Evolutionary conservation across 169 alveolate species (phyloP).

Genomic region (Fabrea salina): DNA sequence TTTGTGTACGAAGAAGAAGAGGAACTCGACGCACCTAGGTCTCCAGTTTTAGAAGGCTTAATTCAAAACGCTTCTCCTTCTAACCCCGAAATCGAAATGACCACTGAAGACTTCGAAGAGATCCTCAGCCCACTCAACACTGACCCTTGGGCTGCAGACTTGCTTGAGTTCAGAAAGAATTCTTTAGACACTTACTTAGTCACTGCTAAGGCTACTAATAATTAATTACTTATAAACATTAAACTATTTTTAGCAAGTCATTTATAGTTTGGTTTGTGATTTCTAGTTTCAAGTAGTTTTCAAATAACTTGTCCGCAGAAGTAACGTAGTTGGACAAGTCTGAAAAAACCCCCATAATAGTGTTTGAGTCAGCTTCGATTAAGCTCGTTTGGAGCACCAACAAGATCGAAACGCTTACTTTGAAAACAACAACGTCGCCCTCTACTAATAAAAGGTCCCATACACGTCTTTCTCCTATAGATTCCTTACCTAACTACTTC

Average conservation of each 20-base stretch:
- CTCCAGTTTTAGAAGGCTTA: too few relatives aligned
- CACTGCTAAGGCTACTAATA: too few relatives aligned
- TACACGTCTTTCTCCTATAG: constrained; percentile 34
- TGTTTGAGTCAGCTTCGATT: neutral
- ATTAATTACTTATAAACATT: too few relatives aligned
- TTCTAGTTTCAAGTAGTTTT: too few relatives aligned
- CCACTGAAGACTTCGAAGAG: neutral
- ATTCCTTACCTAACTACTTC: constrained; percentile 28
- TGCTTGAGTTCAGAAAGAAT: neutral
- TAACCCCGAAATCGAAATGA: neutral
- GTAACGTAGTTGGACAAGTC: too few relatives aligned
- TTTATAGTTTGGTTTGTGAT: too few relatives aligned
- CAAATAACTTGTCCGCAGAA: too few relatives aligned
- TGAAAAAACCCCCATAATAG: too few relatives aligned
- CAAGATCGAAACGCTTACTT: constrained; percentile 40
- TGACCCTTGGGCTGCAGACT: neutral
- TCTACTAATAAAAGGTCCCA: constrained; percentile 35
- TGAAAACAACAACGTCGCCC: constrained; percentile 42
- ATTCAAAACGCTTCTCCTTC: constrained; percentile 16
- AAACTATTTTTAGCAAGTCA: too few relatives aligned
- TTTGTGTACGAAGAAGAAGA: neutral
- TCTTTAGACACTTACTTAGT: too few relatives aligned
- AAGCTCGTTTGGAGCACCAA: constrained; percentile 20
- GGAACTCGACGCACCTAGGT: too few relatives aligned
- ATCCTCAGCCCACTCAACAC: neutral